Evolutionary conservation across 2,329 filamentous ascomycete species (phyloP), one percentile per base, ranked within the genome.

Genomic region (Stachybotrys chartarum): DNA sequence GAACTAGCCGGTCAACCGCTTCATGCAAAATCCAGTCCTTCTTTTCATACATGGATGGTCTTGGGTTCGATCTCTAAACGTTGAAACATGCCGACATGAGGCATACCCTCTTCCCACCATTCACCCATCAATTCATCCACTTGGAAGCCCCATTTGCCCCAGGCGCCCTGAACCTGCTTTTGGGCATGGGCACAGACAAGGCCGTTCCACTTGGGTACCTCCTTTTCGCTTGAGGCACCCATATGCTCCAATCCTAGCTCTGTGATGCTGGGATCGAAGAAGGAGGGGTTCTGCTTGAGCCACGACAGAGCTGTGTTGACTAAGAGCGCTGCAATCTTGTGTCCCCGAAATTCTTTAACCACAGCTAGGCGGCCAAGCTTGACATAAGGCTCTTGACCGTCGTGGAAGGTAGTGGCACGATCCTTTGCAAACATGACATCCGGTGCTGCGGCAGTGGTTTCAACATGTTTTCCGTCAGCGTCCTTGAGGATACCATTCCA

Each of bases 31-130:
- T 24, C 24, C 31, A 30, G 31, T 48, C 47, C 30, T 14, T 6
- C 55, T 10, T 42, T 42, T 56, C 61, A 70, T 45, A 66, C 62
- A 32, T 58, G 63, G 49, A 65, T 59, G 42, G 61, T 53, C 54
- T 66, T 61, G 46, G 64, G 59, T 17, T 55, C 58, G 5, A 76
- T 58, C 5, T 75, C 65, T 31, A 85, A 57, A 39, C 81, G 72
- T 60, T 70, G 64, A 60, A 82, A 96, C 91, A 97, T 95, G 57
- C 89, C 91, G 17, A 95, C 79, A 75, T 96, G 91, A 60, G 82
- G 77, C 54, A 96, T 93, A 5, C 88, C 90, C 65, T 94, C 91
- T 70, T 97, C 91, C 58, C 79, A 77, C 91, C 91, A 97, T 35
- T 69, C 78, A 1, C 90, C 89, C 81, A 93, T 83, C 10, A 72